Percentiles rank a stretch among this genome's conserved stretches.
Conservation (phyloP, 805 yeast species). For the Tanozyma kutaoensis region DNA sequence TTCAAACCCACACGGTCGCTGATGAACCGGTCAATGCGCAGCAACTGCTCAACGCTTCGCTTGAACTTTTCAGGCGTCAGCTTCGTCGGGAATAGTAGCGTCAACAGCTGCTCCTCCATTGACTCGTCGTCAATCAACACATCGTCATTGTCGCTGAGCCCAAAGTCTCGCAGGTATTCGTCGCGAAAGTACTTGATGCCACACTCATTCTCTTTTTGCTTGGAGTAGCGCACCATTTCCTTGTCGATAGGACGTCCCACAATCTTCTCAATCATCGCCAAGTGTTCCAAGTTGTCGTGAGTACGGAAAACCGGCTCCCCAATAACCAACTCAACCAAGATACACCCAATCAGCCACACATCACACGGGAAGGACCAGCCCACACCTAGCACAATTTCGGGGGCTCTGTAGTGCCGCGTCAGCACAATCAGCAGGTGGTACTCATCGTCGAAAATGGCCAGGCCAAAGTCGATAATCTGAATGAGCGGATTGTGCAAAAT, state of each 20-base stretch:
- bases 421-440: slow-evolving; percentile 87
- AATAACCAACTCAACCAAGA: slow-evolving; percentile 76
- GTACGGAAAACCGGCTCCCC: slow-evolving; percentile 94
- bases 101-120: slow-evolving; percentile 9
- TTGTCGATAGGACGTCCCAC: slow-evolving; percentile 41
- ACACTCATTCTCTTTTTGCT: slow-evolving; percentile 24
- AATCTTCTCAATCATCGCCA: slow-evolving; percentile 87
- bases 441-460: slow-evolving; percentile 88
- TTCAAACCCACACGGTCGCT: slow-evolving; percentile 26
- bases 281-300: slow-evolving; percentile 86
- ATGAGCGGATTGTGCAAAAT: slow-evolving; percentile 68
- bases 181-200: slow-evolving; percentile 24
- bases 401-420: slow-evolving; percentile 94
- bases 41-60: slow-evolving; percentile 24
- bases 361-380: slow-evolving; percentile 98
- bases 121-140: slow-evolving; percentile 18
- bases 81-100: slow-evolving; percentile 23
- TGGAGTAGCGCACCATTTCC: slow-evolving; percentile 19
- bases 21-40: slow-evolving; percentile 30
- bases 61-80: slow-evolving; percentile 26
- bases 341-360: slow-evolving; percentile 94
- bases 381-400: slow-evolving; percentile 85
- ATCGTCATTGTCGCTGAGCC: slow-evolving; percentile 10
- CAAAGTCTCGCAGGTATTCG: slow-evolving; percentile 4
- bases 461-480: slow-evolving; percentile 92